Evolutionary conservation across 2,329 filamentous ascomycete species (phyloP), one percentile per base, ranked within the genome.

Genomic region (Rhinocladiella similis): DNA sequence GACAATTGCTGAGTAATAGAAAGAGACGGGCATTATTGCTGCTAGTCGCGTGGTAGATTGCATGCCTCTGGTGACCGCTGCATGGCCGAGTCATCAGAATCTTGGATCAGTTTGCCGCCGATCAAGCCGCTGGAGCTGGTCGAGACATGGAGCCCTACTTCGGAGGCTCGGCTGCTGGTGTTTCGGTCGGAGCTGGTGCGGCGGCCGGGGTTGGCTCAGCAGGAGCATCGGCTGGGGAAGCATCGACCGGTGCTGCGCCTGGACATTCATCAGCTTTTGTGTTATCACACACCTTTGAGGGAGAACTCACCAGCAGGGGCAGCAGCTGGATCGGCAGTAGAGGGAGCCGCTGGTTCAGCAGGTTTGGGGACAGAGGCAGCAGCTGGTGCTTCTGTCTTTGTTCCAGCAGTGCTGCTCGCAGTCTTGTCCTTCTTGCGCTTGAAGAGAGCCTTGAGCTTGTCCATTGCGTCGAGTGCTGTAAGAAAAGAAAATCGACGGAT

Each of bases 371-470:
- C 56, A 5, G 58, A 50, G 7, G 59, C 53, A 14, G 54, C 14
- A 27, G 53, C 47, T 39, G 51, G 56, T 22, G 57, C 54, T 18
- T 56, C 54, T 18, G 60, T 60, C 45, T 58, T 61, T 29, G 62
- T 59, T 22, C 45, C 53, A 19, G 61, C 49, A 19, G 57, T 53
- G 38, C 50, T 47, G 16, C 49, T 45, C 19, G 20, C 29, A 42
- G 18, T 29, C 20, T 61, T 52, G 27, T 58, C 57, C 59, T 63
- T 60, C 56, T 61, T 62, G 42, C 55, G 54, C 56, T 57, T 63
- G 58, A 66, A 63, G 58, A 66, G 43, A 36, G 60, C 49, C 55
- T 66, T 66, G 62, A 66, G 38, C 55, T 64, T 66, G 43, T 66
- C 63, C 62, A 66, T 63, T 48, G 56, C 57, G 62, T 64, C 61